Evolutionary conservation across 768 basidiomycete genomes (phyloP).

Genomic region (Phylloporus sp.): DNA sequence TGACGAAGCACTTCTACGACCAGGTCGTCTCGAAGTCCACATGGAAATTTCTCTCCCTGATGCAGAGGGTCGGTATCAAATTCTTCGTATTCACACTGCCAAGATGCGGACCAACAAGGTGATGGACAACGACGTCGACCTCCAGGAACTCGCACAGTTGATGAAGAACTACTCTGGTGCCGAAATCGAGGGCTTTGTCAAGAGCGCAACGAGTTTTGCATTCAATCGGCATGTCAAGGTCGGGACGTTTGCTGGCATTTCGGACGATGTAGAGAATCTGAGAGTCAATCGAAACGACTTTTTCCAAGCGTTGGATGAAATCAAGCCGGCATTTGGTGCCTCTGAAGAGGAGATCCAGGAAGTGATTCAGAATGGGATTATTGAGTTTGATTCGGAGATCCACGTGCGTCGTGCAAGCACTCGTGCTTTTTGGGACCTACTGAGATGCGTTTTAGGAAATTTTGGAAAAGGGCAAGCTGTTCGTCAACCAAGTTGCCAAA

Average conservation of each 20-base stretch:
- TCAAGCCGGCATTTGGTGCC: constrained; percentile 95
- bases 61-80: constrained; percentile 87
- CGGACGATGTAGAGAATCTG: constrained; percentile 91
- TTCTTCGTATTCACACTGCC: constrained; percentile 88
- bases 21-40: constrained; percentile 97
- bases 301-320: constrained; percentile 84
- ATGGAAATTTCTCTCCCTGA: constrained; percentile 99
- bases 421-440: constrained; percentile 1
- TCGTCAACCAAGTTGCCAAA: constrained; percentile 90
- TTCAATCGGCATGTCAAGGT: constrained; percentile 98
- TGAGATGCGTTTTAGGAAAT: constrained; percentile 54
- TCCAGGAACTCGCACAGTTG: constrained; percentile 68
- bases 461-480: constrained; percentile 76
- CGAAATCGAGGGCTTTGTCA: constrained; percentile 92
- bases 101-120: constrained; percentile 92
- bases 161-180: constrained; percentile 99
- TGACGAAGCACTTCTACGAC: constrained; percentile 94
- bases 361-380: constrained; percentile 95
- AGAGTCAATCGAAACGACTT: constrained; percentile 86
- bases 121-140: constrained; percentile 82
- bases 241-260: constrained; percentile 94
- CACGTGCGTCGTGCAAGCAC: constrained; percentile 47
- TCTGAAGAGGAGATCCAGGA: constrained; percentile 92
- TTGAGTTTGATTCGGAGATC: constrained; percentile 70
- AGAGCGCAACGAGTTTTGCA: constrained; percentile 97